Conservation (phyloP, 176 grass and related monocot genomes). For the Chrysopogon serrulatus region DNA sequence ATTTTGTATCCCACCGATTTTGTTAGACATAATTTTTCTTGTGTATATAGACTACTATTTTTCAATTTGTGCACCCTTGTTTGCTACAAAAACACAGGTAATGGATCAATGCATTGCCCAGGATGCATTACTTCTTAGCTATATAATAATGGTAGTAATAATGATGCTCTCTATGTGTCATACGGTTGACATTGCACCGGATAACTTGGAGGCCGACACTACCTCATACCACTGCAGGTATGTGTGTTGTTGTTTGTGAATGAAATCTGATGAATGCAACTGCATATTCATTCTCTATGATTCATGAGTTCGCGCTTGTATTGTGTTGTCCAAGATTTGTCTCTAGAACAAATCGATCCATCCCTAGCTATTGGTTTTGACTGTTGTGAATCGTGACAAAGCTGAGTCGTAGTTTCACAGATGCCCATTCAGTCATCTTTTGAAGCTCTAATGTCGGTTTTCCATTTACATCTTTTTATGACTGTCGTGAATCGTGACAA, state of each 20-base stretch:
- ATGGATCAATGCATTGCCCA: background rate
- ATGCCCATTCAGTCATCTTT: background rate
- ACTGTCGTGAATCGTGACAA: conserved; percentile 77
- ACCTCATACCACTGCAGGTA: conserved; percentile 96
- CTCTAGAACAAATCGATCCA: conserved; percentile 79
- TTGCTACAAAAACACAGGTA: background rate
- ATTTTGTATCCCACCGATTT: background rate
- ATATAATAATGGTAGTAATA: background rate
- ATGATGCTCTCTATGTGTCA: conserved; percentile 17
- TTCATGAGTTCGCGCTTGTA: background rate
- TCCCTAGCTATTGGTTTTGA: conserved; percentile 97
- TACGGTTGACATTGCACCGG: conserved; percentile 54
- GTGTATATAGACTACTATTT: no score
- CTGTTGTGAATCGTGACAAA: conserved; percentile 72
- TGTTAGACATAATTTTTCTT: background rate
- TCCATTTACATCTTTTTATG: conserved; percentile 14
- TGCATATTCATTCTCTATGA: background rate
- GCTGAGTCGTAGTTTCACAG: conserved; percentile 26
- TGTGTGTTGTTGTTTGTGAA: background rate
- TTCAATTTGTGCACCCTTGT: background rate
- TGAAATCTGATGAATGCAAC: background rate
- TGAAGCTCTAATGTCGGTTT: background rate
- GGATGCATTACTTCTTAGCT: background rate
- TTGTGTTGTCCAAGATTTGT: conserved; percentile 69
- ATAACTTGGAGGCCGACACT: conserved; percentile 72